These are phyloP conservation scores for Populus hybrid DNA, from an alignment of 441 rosid genomes.

Conservation along the genomic window DNA sequence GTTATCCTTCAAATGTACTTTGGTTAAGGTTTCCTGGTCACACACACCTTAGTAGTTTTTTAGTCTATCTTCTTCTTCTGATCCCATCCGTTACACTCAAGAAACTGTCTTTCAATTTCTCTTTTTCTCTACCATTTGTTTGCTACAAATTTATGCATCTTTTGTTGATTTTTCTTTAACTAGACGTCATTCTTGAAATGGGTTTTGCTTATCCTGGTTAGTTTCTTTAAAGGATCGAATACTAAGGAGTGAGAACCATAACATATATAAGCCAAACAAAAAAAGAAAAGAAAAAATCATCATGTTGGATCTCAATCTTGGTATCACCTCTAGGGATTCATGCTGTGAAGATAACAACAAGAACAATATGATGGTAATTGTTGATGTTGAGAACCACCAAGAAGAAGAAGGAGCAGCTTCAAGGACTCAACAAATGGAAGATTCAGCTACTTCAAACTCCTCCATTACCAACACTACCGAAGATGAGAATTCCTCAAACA, in stretches of 20 bases:
- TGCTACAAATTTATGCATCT: neutral
- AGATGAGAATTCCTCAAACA: neutral
- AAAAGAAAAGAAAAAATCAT: neutral
- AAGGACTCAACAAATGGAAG: neutral
- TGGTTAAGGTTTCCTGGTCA: constrained; percentile 16
- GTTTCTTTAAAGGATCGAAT: neutral
- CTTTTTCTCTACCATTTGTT: neutral
- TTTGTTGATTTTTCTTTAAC: neutral
- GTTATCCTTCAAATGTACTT: constrained; percentile 9
- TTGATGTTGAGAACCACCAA: neutral
- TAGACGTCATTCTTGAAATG: neutral
- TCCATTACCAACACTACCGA: neutral
- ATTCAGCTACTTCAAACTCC: neutral
- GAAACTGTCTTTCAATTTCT: neutral
- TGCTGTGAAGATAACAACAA: neutral
- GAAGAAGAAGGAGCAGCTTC: neutral
- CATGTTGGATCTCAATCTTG: constrained; percentile 3
- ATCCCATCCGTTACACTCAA: constrained; percentile 27
- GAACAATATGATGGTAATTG: neutral
- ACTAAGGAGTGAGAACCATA: neutral
- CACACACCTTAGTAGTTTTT: neutral
- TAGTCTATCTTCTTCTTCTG: constrained; percentile 10
- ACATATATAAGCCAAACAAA: neutral
- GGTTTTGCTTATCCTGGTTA: neutral
- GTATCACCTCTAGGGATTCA: neutral